Base-by-base conservation (phyloP, 1,284 basidiomycete genomes). In the Rhizopogon hawkerae region DNA sequence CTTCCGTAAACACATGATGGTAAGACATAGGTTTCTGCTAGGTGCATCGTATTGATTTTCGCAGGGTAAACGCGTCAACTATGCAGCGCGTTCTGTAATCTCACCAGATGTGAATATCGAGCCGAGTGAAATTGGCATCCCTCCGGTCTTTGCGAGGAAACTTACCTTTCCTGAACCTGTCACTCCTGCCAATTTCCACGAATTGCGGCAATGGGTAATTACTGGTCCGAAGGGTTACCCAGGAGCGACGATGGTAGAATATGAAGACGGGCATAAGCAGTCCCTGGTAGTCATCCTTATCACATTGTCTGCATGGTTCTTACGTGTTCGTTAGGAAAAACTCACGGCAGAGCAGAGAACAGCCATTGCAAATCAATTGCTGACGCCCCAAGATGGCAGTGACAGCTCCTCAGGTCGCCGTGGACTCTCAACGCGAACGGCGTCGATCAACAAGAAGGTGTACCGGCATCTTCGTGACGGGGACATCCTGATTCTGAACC, bases 1-100 rank as follows among this genome's bases (percentile, higher is more conserved):
- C 46, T 99, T 99, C 79, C 79, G 96, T 54, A 97, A 95, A 72
- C 85, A 99, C 66, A 98, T 99, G 96, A 99, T 99, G 96, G 92
- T 91, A 52, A 49, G 50, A 52, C 41, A 49, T 29, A 42, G 10
- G 18, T 14, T 34, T 36, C 49, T 43, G 29, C 37, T 26, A 14
- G 33, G 38, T 51, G 8, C 21, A 47, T 46, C 47, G 14, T 13
- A 29, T 26, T 51, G 26, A 51, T 39, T 13, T 46, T 48, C 37
- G 16, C 53, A 94, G 92, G 96, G 96, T 36, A 99, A 99, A 76
- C 93, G 96, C 66, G 96, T 99, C 61, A 98, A 99, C 69, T 97
- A 96, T 66, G 93, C 96, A 37, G 96, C 96, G 31, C 92, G 96
- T 57, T 98, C 96, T 11, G 96, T 99, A 64, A 99, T 99, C 57